phyloP scores from a whole-genome alignment of 345 rosid genomes.

The Rhizophora mangle region DNA sequence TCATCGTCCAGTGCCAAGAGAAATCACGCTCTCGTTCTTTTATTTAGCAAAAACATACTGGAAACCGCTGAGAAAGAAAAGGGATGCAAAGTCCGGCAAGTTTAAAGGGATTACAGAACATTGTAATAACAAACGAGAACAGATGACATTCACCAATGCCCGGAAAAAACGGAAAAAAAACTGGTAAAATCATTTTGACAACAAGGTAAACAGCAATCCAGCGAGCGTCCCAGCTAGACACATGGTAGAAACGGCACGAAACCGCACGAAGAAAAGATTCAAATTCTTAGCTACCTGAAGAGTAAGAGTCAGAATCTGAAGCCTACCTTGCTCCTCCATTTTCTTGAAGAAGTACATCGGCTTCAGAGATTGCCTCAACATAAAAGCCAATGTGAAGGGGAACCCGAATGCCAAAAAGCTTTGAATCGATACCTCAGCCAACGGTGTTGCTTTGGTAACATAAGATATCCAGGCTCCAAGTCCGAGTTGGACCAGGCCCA shows the following conservation, averaged over 20 bases:
- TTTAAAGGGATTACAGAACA: no score
- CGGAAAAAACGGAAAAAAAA: not conserved
- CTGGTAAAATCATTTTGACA: slow-evolving; percentile 31
- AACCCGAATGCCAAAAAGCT: slow-evolving; percentile 73
- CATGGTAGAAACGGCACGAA: slow-evolving; percentile 49
- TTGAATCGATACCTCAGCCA: slow-evolving; percentile 53
- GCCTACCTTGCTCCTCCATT: slow-evolving; percentile 85
- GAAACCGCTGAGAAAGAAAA: no score
- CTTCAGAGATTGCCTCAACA: slow-evolving; percentile 76
- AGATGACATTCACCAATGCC: not conserved
- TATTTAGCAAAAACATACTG: no score
- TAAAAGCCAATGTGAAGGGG: slow-evolving; percentile 71
- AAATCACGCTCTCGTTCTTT: no score
- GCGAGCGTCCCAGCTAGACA: slow-evolving; percentile 48
- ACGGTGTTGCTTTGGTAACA: slow-evolving; percentile 40
- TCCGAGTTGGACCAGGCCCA: slow-evolving; percentile 65
- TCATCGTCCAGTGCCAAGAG: no score
- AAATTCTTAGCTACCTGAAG: slow-evolving; percentile 77
- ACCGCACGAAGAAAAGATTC: slow-evolving; percentile 54
- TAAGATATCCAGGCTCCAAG: slow-evolving; percentile 67
- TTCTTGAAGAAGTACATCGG: slow-evolving; percentile 81
- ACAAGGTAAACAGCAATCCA: slow-evolving; percentile 43
- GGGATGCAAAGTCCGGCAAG: no score
- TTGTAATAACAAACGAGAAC: no score
- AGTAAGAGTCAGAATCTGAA: slow-evolving; percentile 76